Conservation (phyloP, 2,329 filamentous ascomycete species). For the Botrytis hyacinthi region DNA sequence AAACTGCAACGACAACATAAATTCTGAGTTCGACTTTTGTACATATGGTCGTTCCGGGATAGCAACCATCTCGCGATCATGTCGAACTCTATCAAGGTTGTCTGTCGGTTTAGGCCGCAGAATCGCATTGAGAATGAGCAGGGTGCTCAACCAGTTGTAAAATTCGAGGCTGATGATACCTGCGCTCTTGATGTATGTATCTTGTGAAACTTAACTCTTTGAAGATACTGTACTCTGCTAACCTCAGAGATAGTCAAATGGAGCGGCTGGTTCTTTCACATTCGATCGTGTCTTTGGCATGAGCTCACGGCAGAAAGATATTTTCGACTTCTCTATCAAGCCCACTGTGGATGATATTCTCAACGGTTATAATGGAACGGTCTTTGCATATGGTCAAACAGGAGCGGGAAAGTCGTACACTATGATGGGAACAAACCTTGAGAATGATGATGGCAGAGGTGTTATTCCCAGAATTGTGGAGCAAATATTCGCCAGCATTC, state of each 20-base stretch:
- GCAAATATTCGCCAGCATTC: conserved; percentile 94
- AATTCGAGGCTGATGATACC: conserved; percentile 85
- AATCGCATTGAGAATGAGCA: conserved; percentile 90
- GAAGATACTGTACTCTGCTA: not conserved
- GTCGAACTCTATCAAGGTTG: conserved; percentile 73
- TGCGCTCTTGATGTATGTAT: conserved; percentile 75
- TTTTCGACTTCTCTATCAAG: conserved; percentile 97
- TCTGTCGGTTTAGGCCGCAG: conserved; percentile 95
- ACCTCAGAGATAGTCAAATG: conserved; percentile 63
- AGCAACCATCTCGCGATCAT: conserved; percentile 37
- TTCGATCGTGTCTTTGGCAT: conserved; percentile 98
- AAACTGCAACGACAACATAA: conserved; percentile 13
- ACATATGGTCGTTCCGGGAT: conserved; percentile 37
- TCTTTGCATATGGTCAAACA: conserved; percentile 98
- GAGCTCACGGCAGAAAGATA: conserved; percentile 83
- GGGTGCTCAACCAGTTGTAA: conserved; percentile 88
- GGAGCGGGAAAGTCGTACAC: conserved; percentile 98
- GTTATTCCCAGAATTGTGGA: conserved; percentile 96
- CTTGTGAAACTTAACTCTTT: not conserved
- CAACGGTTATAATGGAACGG: conserved; percentile 98
- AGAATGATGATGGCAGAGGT: conserved; percentile 82
- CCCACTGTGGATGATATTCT: conserved; percentile 96
- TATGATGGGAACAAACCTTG: conserved; percentile 97
- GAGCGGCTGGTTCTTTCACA: conserved; percentile 83
- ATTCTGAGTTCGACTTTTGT: conserved; percentile 24